Conservation (phyloP, 805 yeast species). For the Schizosaccharomyces pombe region ASM294v3 CU329670.1:4453501-4454000, state of each 20-base stretch:
- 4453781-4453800: slow-evolving; percentile 67
- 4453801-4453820: slow-evolving; percentile 58
- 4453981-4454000: slow-evolving; percentile 55
- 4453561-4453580: slow-evolving; percentile 12
- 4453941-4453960: slow-evolving; percentile 67
- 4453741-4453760: slow-evolving; percentile 54
- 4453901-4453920: slow-evolving; percentile 77
- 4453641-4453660: slow-evolving; percentile 58
- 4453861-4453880: slow-evolving; percentile 86
- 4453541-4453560: too few relatives aligned
- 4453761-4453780: slow-evolving; percentile 66
- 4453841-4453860: slow-evolving; percentile 67
- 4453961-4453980: slow-evolving; percentile 63
- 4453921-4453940: slow-evolving; percentile 25
- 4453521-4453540: too few relatives aligned
- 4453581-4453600: slow-evolving; percentile 55
- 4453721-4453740: slow-evolving; percentile 53
- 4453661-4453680: slow-evolving; percentile 66
- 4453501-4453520: too few relatives aligned
- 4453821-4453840: slow-evolving; percentile 65
- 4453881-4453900: slow-evolving; percentile 45
- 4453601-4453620: slow-evolving; percentile 44
- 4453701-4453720: slow-evolving; percentile 80
- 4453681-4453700: slow-evolving; percentile 49
- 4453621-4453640: slow-evolving; percentile 60